Conservation (phyloP, 2,329 filamentous ascomycete species). For the Acrodontium crateriforme region DNA sequence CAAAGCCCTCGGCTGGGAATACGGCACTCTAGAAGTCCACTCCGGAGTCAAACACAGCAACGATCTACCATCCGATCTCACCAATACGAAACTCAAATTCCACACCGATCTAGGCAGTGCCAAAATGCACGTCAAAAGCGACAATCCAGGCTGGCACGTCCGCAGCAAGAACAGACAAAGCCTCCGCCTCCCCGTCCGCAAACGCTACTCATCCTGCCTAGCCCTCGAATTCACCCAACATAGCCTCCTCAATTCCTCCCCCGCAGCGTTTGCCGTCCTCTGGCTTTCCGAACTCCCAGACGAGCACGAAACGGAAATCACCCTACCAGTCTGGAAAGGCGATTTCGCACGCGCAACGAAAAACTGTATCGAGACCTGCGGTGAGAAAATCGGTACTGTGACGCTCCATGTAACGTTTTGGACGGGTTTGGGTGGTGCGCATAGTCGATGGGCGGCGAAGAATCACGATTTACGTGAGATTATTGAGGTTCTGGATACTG, state of each 20-base stretch:
- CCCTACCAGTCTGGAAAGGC: conserved; percentile 53
- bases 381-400: conserved; percentile 45
- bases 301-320: conserved; percentile 47
- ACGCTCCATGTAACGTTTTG: conserved; percentile 46
- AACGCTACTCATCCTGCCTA: conserved; percentile 45
- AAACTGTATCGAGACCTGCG: conserved; percentile 36
- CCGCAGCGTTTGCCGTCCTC: conserved; percentile 47
- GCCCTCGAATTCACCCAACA: conserved; percentile 44
- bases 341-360: conserved; percentile 43
- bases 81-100: conserved; percentile 43
- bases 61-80: conserved; percentile 32
- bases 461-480: conserved; percentile 44
- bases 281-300: conserved; percentile 60
- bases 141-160: conserved; percentile 38
- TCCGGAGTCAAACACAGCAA: conserved; percentile 33
- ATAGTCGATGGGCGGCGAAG: conserved; percentile 41
- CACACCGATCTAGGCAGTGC: conserved; percentile 42
- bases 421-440: conserved; percentile 46
- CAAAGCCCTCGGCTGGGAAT: conserved; percentile 54
- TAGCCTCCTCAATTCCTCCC: conserved; percentile 38
- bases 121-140: conserved; percentile 40
- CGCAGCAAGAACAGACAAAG: conserved; percentile 29
- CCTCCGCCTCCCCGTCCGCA: conserved; percentile 43
- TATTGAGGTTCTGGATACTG: conserved; percentile 50
- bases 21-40: conserved; percentile 54